phyloP scores from a whole-genome alignment of 2,329 filamentous ascomycete genomes.

The Fusarium sp. region DNA sequence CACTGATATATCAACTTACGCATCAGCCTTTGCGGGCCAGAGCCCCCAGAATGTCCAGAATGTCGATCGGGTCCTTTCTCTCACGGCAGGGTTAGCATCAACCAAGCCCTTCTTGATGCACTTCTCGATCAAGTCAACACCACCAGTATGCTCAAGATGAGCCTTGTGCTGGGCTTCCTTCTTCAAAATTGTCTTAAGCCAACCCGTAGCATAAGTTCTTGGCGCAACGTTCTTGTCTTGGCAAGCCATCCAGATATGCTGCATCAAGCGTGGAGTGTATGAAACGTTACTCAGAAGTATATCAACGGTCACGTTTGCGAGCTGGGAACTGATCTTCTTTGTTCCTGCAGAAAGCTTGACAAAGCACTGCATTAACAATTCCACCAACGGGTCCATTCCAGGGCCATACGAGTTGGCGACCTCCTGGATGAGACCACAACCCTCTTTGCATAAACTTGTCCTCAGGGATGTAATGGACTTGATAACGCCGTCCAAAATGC shows the following conservation, averaged over 20 bases:
- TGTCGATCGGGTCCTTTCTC: slow-evolving; percentile 85
- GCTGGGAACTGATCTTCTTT: slow-evolving; percentile 92
- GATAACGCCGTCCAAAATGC: slow-evolving; percentile 86
- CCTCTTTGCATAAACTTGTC: slow-evolving; percentile 91
- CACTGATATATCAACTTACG: slow-evolving; percentile 61
- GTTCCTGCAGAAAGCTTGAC: slow-evolving; percentile 91
- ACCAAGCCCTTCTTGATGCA: slow-evolving; percentile 89
- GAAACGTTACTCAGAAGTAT: slow-evolving; percentile 82
- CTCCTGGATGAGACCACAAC: slow-evolving; percentile 86
- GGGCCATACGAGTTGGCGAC: slow-evolving; percentile 81
- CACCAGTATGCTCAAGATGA: slow-evolving; percentile 86
- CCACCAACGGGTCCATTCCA: slow-evolving; percentile 87
- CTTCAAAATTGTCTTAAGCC: slow-evolving; percentile 85
- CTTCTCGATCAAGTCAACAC: slow-evolving; percentile 86
- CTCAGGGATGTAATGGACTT: slow-evolving; percentile 86
- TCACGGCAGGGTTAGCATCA: slow-evolving; percentile 90
- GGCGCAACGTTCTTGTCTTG: slow-evolving; percentile 96
- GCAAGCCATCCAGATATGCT: slow-evolving; percentile 84
- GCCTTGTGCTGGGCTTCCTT: slow-evolving; percentile 83
- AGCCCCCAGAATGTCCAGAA: slow-evolving; percentile 86
- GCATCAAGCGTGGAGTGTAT: slow-evolving; percentile 84
- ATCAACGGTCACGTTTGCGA: slow-evolving; percentile 85
- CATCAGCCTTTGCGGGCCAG: slow-evolving; percentile 83
- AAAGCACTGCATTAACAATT: slow-evolving; percentile 88
- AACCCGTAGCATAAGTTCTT: slow-evolving; percentile 81